Base-by-base conservation (phyloP, 1,139 yeast species). In the Pichia sp. region DNA sequence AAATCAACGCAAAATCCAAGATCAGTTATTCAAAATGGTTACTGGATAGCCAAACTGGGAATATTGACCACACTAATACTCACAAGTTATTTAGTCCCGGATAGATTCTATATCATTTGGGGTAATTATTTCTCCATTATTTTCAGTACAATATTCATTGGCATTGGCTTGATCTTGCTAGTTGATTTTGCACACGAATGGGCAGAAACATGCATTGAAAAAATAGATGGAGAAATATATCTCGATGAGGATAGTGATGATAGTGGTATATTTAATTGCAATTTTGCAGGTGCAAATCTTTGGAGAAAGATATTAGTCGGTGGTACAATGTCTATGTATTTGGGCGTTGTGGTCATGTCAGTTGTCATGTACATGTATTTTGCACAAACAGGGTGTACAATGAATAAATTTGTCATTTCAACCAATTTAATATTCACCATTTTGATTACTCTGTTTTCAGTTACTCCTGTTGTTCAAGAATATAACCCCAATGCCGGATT, bases 161-260 rank as follows among this genome's bases (percentile, higher is more conserved):
- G 94, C 7, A 87, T 92, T 51, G 98, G 98, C 0, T 72, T 94
- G 48, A 85, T 94, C 9, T 71, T 94, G 43, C 67, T 94, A 44
- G 97, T 94, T 32, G 98, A 94, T 64, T 92, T 88, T 71, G 97
- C 98, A 10, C 98, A 94, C 64, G 94, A 94, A 49, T 94, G 97
- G 97, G 97, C 98, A 0, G 99, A 94, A 58, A 86, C 85, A 9
- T 94, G 98, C 61, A 74, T 92, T 46, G 92, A 84, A 54, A 86
- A 87, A 57, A 87, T 92, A 41, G 97, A 92, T 62, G 95, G 90
- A 51, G 83, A 90, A 42, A 76, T 64, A 23, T 61, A 61, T 42
- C 47, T 64, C 5, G 64, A 54, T 31, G 57, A 48, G 38, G 60
- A 52, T 31, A 57, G 54, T 31, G 58, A 47, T 38, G 60, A 52